Percentiles rank a stretch among this genome's conserved stretches.
Evolutionary conservation across 1,139 yeast species (phyloP).

Genomic region (Dujonia santamariae): DNA sequence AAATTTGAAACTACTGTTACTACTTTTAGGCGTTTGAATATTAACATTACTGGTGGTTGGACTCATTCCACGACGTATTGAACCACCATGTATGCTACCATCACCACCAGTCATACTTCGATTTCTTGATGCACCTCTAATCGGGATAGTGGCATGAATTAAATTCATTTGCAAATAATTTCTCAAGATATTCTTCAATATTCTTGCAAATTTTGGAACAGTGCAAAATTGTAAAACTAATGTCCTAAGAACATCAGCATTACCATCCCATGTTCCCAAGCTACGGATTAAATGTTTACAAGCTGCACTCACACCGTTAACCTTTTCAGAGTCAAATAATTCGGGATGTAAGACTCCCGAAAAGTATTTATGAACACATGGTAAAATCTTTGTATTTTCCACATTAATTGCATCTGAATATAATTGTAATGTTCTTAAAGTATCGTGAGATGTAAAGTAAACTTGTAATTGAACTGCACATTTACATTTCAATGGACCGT

Average conservation of each 20-base stretch:
- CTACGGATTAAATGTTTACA: slow-evolving; percentile 4
- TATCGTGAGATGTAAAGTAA: neutral
- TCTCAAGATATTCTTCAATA: slow-evolving; percentile 10
- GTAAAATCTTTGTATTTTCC: neutral
- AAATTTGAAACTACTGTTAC: too few relatives aligned
- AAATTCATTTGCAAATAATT: slow-evolving; percentile 18
- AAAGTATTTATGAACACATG: slow-evolving; percentile 6
- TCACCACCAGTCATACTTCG: too few relatives aligned
- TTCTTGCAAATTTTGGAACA: slow-evolving; percentile 1
- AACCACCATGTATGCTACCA: too few relatives aligned
- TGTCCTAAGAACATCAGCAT: too few relatives aligned
- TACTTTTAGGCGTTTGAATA: too few relatives aligned
- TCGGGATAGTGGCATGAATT: slow-evolving; percentile 17
- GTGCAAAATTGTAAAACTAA: too few relatives aligned
- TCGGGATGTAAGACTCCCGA: slow-evolving; percentile 4
- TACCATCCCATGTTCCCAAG: slow-evolving; percentile 6
- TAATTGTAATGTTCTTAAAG: slow-evolving; percentile 1
- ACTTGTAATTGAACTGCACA: slow-evolving; percentile 1
- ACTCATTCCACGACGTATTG: neutral
- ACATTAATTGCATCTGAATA: neutral
- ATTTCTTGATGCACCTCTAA: slow-evolving; percentile 6
- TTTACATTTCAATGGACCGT: neutral
- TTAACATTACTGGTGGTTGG: too few relatives aligned
- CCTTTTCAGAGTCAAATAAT: neutral
- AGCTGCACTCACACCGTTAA: slow-evolving; percentile 2